Evolutionary conservation across 768 basidiomycete species (phyloP).

Genomic region (Trametes maxima): DNA sequence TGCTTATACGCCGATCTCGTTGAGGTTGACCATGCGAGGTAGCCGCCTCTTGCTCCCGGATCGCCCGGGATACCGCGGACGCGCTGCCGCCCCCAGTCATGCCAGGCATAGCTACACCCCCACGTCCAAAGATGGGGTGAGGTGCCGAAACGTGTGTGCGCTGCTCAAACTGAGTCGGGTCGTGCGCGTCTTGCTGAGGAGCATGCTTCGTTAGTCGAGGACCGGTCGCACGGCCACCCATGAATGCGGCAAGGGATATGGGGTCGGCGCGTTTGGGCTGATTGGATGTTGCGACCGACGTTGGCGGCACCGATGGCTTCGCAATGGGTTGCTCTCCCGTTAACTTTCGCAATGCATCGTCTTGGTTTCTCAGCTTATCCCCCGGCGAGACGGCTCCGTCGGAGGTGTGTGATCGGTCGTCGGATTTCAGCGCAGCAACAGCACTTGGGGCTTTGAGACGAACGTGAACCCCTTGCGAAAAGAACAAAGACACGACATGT

Average conservation of each 20-base stretch:
- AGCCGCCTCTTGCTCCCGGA: slow-evolving; percentile 15
- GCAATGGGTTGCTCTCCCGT: slow-evolving; percentile 34
- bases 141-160: slow-evolving; percentile 48
- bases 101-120: slow-evolving; percentile 78
- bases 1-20: slow-evolving; percentile 37
- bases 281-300: neutral
- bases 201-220: slow-evolving; percentile 73
- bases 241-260: slow-evolving; percentile 79
- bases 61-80: slow-evolving; percentile 14
- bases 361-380: slow-evolving; percentile 46
- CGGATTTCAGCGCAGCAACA: slow-evolving; percentile 30
- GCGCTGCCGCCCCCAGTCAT: slow-evolving; percentile 42
- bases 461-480: neutral
- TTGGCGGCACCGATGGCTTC: slow-evolving; percentile 1
- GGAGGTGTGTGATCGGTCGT: slow-evolving; percentile 20
- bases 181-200: slow-evolving; percentile 68
- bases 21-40: neutral
- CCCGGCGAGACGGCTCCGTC: slow-evolving; percentile 30
- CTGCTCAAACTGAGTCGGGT: slow-evolving; percentile 69
- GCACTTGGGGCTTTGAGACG: slow-evolving; percentile 28
- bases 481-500: neutral
- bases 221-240: slow-evolving; percentile 76
- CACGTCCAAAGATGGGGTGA: slow-evolving; percentile 77
- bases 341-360: slow-evolving; percentile 50
- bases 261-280: slow-evolving; percentile 39